Base-by-base conservation (phyloP, 129 eudicot species). In the Escallonia rubra region DNA sequence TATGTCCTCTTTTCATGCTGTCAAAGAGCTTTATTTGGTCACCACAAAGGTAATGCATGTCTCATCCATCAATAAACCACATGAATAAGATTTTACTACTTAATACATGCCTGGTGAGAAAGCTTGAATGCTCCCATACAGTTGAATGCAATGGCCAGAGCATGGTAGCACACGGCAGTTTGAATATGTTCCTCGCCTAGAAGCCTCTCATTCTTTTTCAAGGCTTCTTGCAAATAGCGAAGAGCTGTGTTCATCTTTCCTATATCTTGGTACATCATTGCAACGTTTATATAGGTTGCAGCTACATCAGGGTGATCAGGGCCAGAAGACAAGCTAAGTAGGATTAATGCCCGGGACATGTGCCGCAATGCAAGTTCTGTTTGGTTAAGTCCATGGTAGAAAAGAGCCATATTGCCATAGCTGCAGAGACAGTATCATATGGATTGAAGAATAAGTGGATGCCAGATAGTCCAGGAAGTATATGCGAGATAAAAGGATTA, bases 291-390 rank as follows among this genome's bases (percentile, higher is more conserved):
- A 61, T 86, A 94, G 7, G 99, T 94, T 70, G 99, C 95, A 59
- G 99, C 97, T 11, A 94, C 97, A 73, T 94, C 99, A 4, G 99
- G 99, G 73, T 94, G 99, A 77, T 94, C 99, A 4, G 99, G 90
- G 42, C 99, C 99, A 15, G 95, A 94, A 3, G 99, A 94, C 72
- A 94, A 81, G 74, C 93, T 77, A 62, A 94, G 71, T 12, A 94
- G 77, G 57, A 86, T 81, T 61, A 94, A 75, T 11, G 99, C 99
- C 16, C 99, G 90, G 3, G 97, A 80, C 99, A 94, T 94, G 72
- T 94, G 97, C 42, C 93, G 78, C 61, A 94, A 67, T 14, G 99
- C 99, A 65, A 94, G 96, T 73, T 86, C 96, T 51, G 99, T 87
- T 67, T 87, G 97, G 85, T 87, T 86, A 45, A 94, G 96, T 41